Percentiles rank a stretch among this genome's conserved stretches.
Evolutionary conservation across 2,329 filamentous ascomycete genomes (phyloP).

Genomic region (Aspergillus novoparasiticus): DNA sequence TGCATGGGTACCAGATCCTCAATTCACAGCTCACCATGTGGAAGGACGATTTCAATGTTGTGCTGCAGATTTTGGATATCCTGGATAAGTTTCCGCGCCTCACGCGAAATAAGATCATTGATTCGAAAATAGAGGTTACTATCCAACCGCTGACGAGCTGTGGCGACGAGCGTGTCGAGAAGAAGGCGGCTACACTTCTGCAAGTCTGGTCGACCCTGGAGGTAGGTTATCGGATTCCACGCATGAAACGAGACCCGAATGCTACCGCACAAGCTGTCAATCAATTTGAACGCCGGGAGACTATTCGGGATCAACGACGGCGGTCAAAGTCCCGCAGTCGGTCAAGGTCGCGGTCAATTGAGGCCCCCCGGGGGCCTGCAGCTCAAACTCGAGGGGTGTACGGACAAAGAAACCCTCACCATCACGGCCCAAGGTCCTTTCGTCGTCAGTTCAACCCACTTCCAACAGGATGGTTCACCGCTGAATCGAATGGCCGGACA

Average conservation of each 20-base stretch:
- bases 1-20: constrained; percentile 96
- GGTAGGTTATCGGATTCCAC: constrained; percentile 87
- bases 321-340: constrained; percentile 53
- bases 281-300: constrained; percentile 62
- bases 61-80: constrained; percentile 86
- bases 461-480: constrained; percentile 83
- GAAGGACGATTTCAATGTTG: constrained; percentile 84
- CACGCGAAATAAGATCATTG: constrained; percentile 94
- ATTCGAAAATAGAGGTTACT: constrained; percentile 88
- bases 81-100: constrained; percentile 85
- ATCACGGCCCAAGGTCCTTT: constrained; percentile 58
- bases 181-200: constrained; percentile 70
- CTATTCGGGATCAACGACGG: constrained; percentile 51
- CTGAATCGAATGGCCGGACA: constrained; percentile 70
- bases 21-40: constrained; percentile 84
- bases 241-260: constrained; percentile 80
- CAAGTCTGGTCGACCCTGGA: constrained; percentile 88
- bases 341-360: constrained; percentile 51
- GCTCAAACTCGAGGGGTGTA: constrained; percentile 55
- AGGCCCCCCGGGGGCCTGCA: constrained; percentile 46
- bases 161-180: constrained; percentile 73
- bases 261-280: constrained; percentile 60
- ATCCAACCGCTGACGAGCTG: constrained; percentile 69
- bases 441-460: constrained; percentile 61
- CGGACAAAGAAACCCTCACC: constrained; percentile 61